Evolutionary conservation across 306 rosid genomes (phyloP).

Genomic region (Lathyrus sativus): DNA sequence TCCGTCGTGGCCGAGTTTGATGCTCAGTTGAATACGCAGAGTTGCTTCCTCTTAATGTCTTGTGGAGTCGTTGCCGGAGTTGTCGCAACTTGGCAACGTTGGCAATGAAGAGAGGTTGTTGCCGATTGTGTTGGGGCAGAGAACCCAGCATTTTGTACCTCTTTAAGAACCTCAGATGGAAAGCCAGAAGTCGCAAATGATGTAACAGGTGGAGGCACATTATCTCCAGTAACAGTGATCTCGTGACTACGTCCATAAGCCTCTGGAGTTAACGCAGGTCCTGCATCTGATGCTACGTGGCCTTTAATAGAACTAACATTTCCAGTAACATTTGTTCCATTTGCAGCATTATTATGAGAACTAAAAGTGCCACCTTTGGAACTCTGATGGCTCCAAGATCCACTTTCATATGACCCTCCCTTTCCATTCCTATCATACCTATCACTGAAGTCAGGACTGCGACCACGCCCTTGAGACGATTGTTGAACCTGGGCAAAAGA

Average conservation of each 20-base stretch:
- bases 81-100: too few relatives aligned
- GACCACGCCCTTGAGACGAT: constrained; percentile 59
- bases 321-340: constrained; percentile 50
- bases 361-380: constrained; percentile 51
- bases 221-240: constrained; percentile 74
- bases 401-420: constrained; percentile 59
- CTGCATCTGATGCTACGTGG: constrained; percentile 61
- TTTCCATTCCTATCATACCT: constrained; percentile 65
- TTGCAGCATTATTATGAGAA: constrained; percentile 50
- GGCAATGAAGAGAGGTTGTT: too few relatives aligned
- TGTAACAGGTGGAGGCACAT: too few relatives aligned
- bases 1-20: too few relatives aligned
- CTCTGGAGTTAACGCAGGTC: constrained; percentile 70
- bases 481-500: constrained; percentile 84
- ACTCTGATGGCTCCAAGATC: constrained; percentile 59
- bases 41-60: too few relatives aligned
- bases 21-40: too few relatives aligned
- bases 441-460: constrained; percentile 56
- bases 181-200: too few relatives aligned
- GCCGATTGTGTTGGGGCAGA: too few relatives aligned
- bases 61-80: too few relatives aligned
- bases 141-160: too few relatives aligned
- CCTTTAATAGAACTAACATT: constrained; percentile 53
- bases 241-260: constrained; percentile 84
- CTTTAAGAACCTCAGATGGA: too few relatives aligned